Percentiles rank a stretch among this genome's conserved stretches.
Conservation (phyloP, 2,329 filamentous ascomycete species). For the Fusarium sp. region DNA sequence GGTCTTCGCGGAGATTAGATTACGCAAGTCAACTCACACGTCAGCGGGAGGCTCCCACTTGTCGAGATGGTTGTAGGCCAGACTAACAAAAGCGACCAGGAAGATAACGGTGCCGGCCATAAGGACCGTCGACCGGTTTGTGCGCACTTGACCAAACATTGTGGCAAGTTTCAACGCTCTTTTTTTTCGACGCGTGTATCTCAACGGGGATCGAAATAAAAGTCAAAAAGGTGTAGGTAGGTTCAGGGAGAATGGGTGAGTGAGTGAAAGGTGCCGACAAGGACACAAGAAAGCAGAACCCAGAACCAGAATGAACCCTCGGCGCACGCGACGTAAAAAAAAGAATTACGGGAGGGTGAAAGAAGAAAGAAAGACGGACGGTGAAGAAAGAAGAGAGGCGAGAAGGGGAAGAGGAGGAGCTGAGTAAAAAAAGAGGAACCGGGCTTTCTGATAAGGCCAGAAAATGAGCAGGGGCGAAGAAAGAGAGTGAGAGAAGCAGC, state of each 20-base stretch:
- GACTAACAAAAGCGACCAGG: conserved; percentile 49
- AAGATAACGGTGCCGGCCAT: conserved; percentile 50
- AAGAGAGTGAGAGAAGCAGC: neutral
- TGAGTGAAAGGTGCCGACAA: conserved; percentile 37
- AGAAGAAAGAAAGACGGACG: conserved; percentile 35
- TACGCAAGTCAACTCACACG: conserved; percentile 34
- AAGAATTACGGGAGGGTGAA: conserved; percentile 24
- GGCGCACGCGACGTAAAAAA: conserved; percentile 30
- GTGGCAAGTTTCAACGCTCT: conserved; percentile 44
- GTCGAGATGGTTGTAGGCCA: conserved; percentile 52
- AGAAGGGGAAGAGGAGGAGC: conserved; percentile 14
- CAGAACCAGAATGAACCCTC: conserved; percentile 32
- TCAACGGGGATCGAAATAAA: conserved; percentile 3
- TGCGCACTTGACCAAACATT: conserved; percentile 50
- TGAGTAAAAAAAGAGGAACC: conserved; percentile 33
- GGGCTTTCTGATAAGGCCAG: conserved; percentile 33
- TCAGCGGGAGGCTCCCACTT: conserved; percentile 46
- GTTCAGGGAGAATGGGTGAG: conserved; percentile 22
- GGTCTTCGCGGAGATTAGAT: neutral
- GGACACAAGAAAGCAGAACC: conserved; percentile 29
- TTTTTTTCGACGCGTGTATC: neutral
- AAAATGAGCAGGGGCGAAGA: conserved; percentile 18
- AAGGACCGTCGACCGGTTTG: conserved; percentile 49
- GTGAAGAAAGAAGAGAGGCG: conserved; percentile 22
- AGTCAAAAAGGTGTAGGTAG: conserved; percentile 4